Percentiles rank a stretch among this genome's conserved stretches.
These are phyloP conservation scores for Globisporangium spiculum DNA, from an alignment of 352 stramenopile species.

Conservation along the genomic window DNA sequence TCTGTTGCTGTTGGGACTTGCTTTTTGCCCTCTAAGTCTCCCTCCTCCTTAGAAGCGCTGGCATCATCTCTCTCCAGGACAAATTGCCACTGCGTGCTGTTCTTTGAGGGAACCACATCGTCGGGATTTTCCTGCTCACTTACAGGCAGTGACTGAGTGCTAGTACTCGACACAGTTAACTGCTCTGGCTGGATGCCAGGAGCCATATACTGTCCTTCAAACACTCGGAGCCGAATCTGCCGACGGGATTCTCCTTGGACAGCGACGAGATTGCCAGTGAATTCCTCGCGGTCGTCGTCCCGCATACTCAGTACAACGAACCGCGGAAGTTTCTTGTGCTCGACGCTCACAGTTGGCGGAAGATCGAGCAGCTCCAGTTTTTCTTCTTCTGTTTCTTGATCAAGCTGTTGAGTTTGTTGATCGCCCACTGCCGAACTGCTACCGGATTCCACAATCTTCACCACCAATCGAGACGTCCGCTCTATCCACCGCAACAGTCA, in stretches of 20 bases:
- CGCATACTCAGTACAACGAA: constrained; percentile 17
- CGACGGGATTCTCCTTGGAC: constrained; percentile 37
- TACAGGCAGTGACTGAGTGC: background rate
- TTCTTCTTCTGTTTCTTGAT: background rate
- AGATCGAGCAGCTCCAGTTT: constrained; percentile 11
- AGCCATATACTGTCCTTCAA: constrained; percentile 25
- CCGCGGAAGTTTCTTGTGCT: constrained; percentile 22
- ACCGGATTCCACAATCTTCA: constrained; percentile 8
- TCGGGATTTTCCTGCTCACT: background rate
- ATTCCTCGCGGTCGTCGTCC: background rate
- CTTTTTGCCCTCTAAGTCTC: background rate
- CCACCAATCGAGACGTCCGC: constrained; percentile 12
- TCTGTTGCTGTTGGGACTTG: background rate
- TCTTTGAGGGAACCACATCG: background rate
- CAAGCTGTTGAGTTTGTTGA: background rate
- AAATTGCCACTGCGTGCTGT: constrained; percentile 28
- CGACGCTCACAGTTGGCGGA: constrained; percentile 13
- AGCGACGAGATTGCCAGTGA: background rate
- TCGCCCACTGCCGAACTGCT: background rate
- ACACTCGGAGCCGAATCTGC: constrained; percentile 34
- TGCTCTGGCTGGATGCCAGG: background rate
- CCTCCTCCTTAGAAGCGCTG: background rate
- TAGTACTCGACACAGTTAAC: background rate
- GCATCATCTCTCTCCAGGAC: background rate
- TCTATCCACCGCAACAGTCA: constrained; percentile 3